Base-by-base conservation (phyloP, 305 asterid genomes). In the Nicotiana rustica region DNA sequence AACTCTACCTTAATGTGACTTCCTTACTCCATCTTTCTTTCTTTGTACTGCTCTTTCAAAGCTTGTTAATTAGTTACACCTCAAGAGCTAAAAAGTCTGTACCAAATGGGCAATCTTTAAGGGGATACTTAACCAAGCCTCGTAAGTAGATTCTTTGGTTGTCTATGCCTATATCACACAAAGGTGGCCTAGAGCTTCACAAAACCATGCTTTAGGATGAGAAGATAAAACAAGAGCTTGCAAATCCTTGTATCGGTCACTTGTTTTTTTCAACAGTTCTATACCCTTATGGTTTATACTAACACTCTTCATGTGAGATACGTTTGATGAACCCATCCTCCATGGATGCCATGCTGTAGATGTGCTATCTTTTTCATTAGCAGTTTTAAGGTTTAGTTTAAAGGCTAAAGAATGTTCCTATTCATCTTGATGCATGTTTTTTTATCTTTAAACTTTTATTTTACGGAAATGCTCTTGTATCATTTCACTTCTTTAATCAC, bases 401-500 rank as follows among this genome's bases (percentile, higher is more conserved):
- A 25, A 14, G 19, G 21, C 36, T 33, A 33, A 33, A 33, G 36
- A 33, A 49, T 21, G 62, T 49, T 73, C 44, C 15, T 49, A 25
- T 21, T 15, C 44, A 73, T 31, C 64, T 62, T 8, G 44, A 49
- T 25, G 41, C 64, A 73, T 49, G 79, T 49, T 5, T 73, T 12
- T 38, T 73, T 33, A 33, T 33, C 36, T 73, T 73, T 49, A 59
- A 71, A 73, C 21, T 14, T 49, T 25, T 25, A 4, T 73, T 49
- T 73, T 25, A 49, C 19, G 13, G 78, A 44, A 71, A 71, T 47
- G 21, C 79, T 49, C 44, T 73, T 73, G 62, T 49, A 21, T 73
- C 79, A 73, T 41, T 49, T 12, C 21, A 71, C 79, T 71, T 71
- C 79, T 71, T 33, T 71, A 33, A 47, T 14, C 79, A 21, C 79